These are phyloP conservation scores for Haplosporangium sp. DNA, from an alignment of 371 early-diverging fungal species.

Conservation along the genomic window DNA sequence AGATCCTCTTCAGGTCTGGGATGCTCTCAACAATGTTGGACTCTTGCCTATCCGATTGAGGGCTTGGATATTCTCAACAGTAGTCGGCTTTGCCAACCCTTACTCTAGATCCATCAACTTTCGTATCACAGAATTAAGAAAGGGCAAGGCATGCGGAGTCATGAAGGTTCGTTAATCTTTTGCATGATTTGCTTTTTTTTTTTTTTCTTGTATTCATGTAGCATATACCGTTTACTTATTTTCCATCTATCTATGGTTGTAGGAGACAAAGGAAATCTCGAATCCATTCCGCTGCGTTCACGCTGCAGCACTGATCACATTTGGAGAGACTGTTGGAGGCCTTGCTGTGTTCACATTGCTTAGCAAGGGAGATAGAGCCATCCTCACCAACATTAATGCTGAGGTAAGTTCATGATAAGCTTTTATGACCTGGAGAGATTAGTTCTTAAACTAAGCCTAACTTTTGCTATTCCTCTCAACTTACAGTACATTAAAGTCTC, in stretches of 20 bases:
- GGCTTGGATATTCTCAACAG: constrained; percentile 49
- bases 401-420: constrained; percentile 58
- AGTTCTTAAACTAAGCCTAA: not conserved
- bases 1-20: constrained; percentile 51
- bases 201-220: not conserved
- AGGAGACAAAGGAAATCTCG: constrained; percentile 46
- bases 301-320: constrained; percentile 68
- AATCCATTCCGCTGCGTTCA: constrained; percentile 61
- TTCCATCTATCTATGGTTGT: not conserved
- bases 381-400: constrained; percentile 61
- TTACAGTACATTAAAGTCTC: constrained; percentile 53
- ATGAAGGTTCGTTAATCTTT: constrained; percentile 35
- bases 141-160: constrained; percentile 53
- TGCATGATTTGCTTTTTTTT: not conserved
- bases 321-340: constrained; percentile 71
- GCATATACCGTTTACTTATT: not conserved
- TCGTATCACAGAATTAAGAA: constrained; percentile 52
- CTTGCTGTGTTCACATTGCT: constrained; percentile 63
- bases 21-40: constrained; percentile 36
- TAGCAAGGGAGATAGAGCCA: constrained; percentile 61
- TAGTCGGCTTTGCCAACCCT: constrained; percentile 50
- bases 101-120: constrained; percentile 50
- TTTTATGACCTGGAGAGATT: not conserved
- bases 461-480: not conserved
- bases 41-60: constrained; percentile 46